Conservation (phyloP, 495 filamentous ascomycete genomes). For the Aspergillus hancockii region DNA sequence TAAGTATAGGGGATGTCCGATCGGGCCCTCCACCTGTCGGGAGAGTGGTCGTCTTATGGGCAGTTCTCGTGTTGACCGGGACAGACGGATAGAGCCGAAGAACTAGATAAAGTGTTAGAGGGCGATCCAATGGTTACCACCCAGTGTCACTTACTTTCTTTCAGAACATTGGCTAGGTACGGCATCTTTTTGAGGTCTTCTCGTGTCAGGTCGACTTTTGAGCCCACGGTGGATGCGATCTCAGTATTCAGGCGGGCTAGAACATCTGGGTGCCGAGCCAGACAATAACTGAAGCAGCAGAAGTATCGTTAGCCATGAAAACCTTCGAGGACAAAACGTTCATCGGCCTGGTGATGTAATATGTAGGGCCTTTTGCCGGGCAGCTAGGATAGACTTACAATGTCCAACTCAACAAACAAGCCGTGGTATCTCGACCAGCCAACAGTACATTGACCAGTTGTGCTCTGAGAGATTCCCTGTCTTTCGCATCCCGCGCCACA, state of each 20-base stretch:
- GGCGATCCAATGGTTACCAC: background rate
- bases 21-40: slow-evolving; percentile 72
- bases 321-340: too few species aligned
- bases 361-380: too few species aligned
- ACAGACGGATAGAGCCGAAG: slow-evolving; percentile 71
- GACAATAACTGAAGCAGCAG: too few species aligned
- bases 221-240: slow-evolving; percentile 27
- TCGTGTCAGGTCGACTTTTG: slow-evolving; percentile 24
- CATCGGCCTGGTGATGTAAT: too few species aligned
- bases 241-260: slow-evolving; percentile 26
- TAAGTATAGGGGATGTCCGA: slow-evolving; percentile 59
- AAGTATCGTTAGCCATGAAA: too few species aligned
- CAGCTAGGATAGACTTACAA: too few species aligned
- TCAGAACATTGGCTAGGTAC: slow-evolving; percentile 46
- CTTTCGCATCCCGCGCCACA: slow-evolving; percentile 22
- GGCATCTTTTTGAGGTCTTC: slow-evolving; percentile 39
- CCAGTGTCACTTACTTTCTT: slow-evolving; percentile 30
- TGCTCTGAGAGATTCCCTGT: slow-evolving; percentile 44
- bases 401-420: slow-evolving; percentile 45
- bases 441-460: slow-evolving; percentile 59
- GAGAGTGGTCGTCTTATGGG: slow-evolving; percentile 67
- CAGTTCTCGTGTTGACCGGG: slow-evolving; percentile 71
- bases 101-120: slow-evolving; percentile 17
- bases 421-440: slow-evolving; percentile 65
- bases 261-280: slow-evolving; percentile 28